Percentiles rank a stretch among this genome's conserved stretches.
phyloP scores from a whole-genome alignment of 2,329 filamentous ascomycete species.

The Chaetomium sp. region DNA sequence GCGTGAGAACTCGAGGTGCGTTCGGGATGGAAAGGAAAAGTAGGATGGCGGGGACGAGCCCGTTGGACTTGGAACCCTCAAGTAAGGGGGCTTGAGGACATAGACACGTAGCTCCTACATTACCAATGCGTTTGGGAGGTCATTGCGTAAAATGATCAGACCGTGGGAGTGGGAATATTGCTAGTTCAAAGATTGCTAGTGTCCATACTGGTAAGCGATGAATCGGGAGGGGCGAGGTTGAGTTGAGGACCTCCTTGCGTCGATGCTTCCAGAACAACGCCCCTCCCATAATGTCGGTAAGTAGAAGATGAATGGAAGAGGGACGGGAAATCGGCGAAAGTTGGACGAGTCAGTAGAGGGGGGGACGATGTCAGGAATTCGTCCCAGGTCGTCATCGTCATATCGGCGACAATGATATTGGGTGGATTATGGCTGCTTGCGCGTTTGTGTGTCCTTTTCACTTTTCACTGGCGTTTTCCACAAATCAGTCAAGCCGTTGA shows the following conservation, averaged over 20 bases:
- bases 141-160: not conserved
- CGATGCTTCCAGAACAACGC: not conserved
- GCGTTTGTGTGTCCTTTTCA: no score
- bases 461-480: no score
- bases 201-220: not conserved
- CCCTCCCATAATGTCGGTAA: not conserved
- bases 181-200: not conserved
- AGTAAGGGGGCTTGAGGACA: not conserved
- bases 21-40: not conserved
- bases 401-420: not conserved
- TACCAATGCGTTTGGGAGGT: not conserved
- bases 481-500: not conserved
- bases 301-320: not conserved
- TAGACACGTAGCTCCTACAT: not conserved
- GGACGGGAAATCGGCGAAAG: not conserved
- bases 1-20: not conserved
- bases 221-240: not conserved
- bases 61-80: not conserved
- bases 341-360: not conserved
- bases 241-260: not conserved
- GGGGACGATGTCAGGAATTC: slow-evolving; percentile 5
- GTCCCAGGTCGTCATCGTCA: not conserved
- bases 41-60: not conserved
- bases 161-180: not conserved
- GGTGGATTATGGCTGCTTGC: no score